A percentile compares a stretch with the other conserved stretches of the same genome.
phyloP scores from a whole-genome alignment of 208 protist species.

The Herpetomonas tarakana region DNA sequence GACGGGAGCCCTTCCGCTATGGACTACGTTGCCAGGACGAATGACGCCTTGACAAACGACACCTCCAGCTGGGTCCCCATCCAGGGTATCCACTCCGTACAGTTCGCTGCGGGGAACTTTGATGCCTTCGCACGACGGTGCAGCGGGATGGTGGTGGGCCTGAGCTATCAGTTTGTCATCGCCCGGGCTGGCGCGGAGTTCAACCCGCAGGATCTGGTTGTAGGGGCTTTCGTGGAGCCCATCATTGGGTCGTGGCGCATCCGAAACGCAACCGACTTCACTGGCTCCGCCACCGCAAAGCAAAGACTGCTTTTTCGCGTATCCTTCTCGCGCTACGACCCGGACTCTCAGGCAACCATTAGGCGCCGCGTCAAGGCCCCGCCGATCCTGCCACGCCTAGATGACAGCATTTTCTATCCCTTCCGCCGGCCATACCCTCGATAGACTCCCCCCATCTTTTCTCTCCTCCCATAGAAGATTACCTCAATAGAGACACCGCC shows the following conservation, averaged over 20 bases:
- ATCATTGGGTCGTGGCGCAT: slow-evolving; percentile 52
- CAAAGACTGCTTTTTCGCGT: slow-evolving; percentile 49
- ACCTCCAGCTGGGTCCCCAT: slow-evolving; percentile 71
- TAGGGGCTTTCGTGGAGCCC: slow-evolving; percentile 56
- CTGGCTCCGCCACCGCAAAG: slow-evolving; percentile 21
- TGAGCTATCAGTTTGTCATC: slow-evolving; percentile 70
- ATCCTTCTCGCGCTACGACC: slow-evolving; percentile 40
- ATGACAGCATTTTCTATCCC: slow-evolving; percentile 75
- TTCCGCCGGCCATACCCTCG: slow-evolving; percentile 38
- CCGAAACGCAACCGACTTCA: slow-evolving; percentile 46
- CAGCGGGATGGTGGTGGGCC: slow-evolving; percentile 45
- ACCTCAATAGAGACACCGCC: not conserved
- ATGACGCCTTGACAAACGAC: slow-evolving; percentile 68
- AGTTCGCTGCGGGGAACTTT: slow-evolving; percentile 26
- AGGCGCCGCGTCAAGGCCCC: slow-evolving; percentile 46
- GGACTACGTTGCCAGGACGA: slow-evolving; percentile 57
- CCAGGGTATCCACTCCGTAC: slow-evolving; percentile 29
- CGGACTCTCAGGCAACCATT: slow-evolving; percentile 41
- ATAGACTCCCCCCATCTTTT: slow-evolving; percentile 17
- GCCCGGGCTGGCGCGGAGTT: slow-evolving; percentile 58
- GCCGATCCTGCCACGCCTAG: slow-evolving; percentile 55
- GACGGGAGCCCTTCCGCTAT: slow-evolving; percentile 17
- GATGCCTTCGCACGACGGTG: slow-evolving; percentile 44
- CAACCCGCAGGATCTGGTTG: slow-evolving; percentile 79
- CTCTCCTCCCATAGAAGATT: not conserved